Evolutionary conservation across 192 early-diverging fungal species (phyloP), one percentile per base, ranked within the genome.

Genomic region (Podila horticola): DNA sequence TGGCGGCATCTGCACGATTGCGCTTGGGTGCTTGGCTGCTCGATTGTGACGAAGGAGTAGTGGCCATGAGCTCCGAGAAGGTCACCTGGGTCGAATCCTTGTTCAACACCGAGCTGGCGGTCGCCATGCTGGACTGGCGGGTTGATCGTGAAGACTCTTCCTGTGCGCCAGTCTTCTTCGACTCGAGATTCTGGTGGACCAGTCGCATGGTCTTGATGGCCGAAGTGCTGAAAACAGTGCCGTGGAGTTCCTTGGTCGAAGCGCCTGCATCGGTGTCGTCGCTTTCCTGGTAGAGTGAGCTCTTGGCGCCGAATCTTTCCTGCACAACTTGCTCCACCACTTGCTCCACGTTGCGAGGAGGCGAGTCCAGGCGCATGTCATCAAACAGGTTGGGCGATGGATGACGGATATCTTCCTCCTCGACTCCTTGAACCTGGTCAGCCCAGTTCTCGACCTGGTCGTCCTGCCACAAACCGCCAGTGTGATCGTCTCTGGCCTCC

Each of bases 1-100:
- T 89, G 33, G 92, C 95, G 17, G 94, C 94, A 62, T 93, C 94
- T 12, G 85, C 71, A 29, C 92, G 88, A 36, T 86, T 90, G 17
- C 82, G 84, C 48, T 86, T 84, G 24, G 65, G 52, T 22, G 28
- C 26, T 26, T 64, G n/a, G 64, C 51, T 49, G 22, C n/a, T 55
- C n/a, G 52, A 11, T 36, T 36, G 34, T 55, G 17, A 57, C 38
- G 60, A 55, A 34, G 41, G 49, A 29, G 36, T 30, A 12, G 30
- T 52, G 10, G 28, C 73, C 75, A 75, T 67, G 48, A 74, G 24
- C 26, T 76, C 73, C 31, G 69, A 64, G 31, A 75, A 76, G 51
- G 22, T 65, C 49, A 82, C 74, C 12, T 72, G 73, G 0, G 64
- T 36, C 12, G 26, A 74, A 13, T 64, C 60, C 71, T 70, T 73